A percentile compares a stretch with the other conserved stretches of the same genome.
Evolutionary conservation across 805 yeast species (phyloP).

Genomic region (Scheffersomyces stipitis): DNA sequence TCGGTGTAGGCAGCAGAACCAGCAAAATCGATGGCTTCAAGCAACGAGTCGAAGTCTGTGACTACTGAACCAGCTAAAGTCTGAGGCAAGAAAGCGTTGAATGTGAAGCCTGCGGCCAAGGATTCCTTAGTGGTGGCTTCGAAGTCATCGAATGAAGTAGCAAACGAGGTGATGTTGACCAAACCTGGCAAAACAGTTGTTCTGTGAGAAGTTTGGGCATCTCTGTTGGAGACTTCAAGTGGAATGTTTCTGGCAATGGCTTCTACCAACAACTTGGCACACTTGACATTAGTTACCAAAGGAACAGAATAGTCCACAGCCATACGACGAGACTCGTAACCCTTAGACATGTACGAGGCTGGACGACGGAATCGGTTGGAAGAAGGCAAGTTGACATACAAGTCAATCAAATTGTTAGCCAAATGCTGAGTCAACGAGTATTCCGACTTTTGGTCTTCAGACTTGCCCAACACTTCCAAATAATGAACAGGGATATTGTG

Average conservation of each 20-base stretch:
- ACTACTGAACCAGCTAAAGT: conserved; percentile 62
- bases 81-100: conserved; percentile 76
- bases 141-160: conserved; percentile 69
- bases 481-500: conserved; percentile 93
- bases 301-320: conserved; percentile 99
- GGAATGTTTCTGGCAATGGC: conserved; percentile 75
- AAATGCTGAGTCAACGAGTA: conserved; percentile 94
- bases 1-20: conserved; percentile 72
- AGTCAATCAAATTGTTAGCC: conserved; percentile 93
- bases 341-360: conserved; percentile 95
- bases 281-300: conserved; percentile 93
- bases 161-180: conserved; percentile 75
- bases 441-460: conserved; percentile 81
- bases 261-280: conserved; percentile 93
- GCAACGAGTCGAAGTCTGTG: conserved; percentile 63
- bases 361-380: conserved; percentile 98
- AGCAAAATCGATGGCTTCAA: conserved; percentile 59
- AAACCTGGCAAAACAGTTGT: conserved; percentile 85
- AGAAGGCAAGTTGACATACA: conserved; percentile 95
- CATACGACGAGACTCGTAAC: conserved; percentile 98
- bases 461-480: conserved; percentile 79
- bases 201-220: conserved; percentile 87
- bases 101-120: conserved; percentile 85
- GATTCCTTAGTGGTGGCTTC: conserved; percentile 69
- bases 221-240: conserved; percentile 73